Conservation (phyloP, 192 early-diverging fungal species). For the Podochytrium sp. region DNA sequence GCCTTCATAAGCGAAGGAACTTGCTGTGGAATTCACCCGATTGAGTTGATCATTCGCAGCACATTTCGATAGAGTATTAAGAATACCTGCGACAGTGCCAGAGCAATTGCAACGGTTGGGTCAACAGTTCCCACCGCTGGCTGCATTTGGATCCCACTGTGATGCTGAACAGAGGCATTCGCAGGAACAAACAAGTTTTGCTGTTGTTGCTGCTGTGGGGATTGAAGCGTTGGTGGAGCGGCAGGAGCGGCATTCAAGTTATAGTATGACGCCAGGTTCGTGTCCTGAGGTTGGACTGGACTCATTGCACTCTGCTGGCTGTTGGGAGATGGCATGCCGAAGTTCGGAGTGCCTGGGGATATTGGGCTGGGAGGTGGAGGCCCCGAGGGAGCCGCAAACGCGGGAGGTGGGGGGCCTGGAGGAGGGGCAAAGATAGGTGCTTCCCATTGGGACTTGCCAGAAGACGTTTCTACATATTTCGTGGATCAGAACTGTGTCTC, state of each 20-base stretch:
- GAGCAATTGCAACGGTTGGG: conserved; percentile 36
- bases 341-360: no score
- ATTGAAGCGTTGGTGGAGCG: conserved; percentile 3
- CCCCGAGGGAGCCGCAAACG: background rate
- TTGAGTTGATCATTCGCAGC: no score
- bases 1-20: conserved; percentile 34
- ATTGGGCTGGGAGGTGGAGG: background rate
- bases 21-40: conserved; percentile 7
- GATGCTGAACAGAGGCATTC: conserved; percentile 6
- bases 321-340: no score
- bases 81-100: conserved; percentile 31
- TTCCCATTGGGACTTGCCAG: conserved; percentile 27
- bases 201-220: conserved; percentile 9
- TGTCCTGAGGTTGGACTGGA: background rate
- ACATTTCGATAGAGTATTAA: no score
- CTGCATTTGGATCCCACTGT: conserved; percentile 9
- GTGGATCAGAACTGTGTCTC: background rate
- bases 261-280: conserved; percentile 6
- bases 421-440: conserved; percentile 22
- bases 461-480: background rate
- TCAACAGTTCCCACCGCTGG: conserved; percentile 30
- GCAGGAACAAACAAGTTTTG: conserved; percentile 14
- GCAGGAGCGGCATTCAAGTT: conserved; percentile 17
- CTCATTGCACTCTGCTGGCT: no score
- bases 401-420: conserved; percentile 7